These are phyloP conservation scores for Garcileccinum viscosum DNA, from an alignment of 1,284 basidiomycete species.

Conservation along the genomic window DNA sequence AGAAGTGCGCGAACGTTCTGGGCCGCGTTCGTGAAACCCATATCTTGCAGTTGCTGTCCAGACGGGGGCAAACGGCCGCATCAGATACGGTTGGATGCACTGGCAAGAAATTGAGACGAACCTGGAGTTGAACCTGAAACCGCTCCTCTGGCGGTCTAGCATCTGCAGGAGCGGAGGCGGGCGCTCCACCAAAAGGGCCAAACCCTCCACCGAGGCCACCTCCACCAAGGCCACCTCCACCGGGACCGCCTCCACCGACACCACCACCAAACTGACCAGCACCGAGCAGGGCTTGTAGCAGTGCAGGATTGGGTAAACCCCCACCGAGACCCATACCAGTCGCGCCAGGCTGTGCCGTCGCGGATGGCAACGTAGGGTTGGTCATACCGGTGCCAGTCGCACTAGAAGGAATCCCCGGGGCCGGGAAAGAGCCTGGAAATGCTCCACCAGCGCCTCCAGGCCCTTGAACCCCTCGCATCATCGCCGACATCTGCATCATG, in stretches of 20 bases:
- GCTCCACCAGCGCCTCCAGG: conserved; percentile 19
- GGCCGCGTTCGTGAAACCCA: conserved; percentile 84
- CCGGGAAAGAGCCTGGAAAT: background rate
- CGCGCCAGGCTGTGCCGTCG: conserved; percentile 15
- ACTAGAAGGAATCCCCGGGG: conserved; percentile 28
- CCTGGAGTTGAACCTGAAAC: conserved; percentile 86
- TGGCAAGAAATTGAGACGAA: conserved; percentile 26
- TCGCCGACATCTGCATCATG: conserved; percentile 79
- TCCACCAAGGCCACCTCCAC: too few relatives aligned
- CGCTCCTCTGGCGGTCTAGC: conserved; percentile 83
- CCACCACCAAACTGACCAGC: conserved; percentile 16
- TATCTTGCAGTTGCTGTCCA: conserved; percentile 84
- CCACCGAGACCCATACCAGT: conserved; percentile 26
- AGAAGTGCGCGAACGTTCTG: conserved; percentile 91
- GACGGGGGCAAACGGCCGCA: too few relatives aligned
- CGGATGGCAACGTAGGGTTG: conserved; percentile 24
- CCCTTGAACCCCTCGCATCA: conserved; percentile 57
- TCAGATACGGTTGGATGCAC: background rate
- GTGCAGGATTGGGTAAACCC: conserved; percentile 43
- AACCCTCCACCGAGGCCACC: too few relatives aligned
- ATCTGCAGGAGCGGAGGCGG: conserved; percentile 59
- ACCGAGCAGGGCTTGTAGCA: conserved; percentile 51
- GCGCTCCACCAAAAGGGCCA: conserved; percentile 35
- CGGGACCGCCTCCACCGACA: conserved; percentile 37
- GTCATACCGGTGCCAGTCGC: conserved; percentile 39